Evolutionary conservation across 2,329 filamentous ascomycete genomes (phyloP).

Genomic region (Herpotrichia juniperi): DNA sequence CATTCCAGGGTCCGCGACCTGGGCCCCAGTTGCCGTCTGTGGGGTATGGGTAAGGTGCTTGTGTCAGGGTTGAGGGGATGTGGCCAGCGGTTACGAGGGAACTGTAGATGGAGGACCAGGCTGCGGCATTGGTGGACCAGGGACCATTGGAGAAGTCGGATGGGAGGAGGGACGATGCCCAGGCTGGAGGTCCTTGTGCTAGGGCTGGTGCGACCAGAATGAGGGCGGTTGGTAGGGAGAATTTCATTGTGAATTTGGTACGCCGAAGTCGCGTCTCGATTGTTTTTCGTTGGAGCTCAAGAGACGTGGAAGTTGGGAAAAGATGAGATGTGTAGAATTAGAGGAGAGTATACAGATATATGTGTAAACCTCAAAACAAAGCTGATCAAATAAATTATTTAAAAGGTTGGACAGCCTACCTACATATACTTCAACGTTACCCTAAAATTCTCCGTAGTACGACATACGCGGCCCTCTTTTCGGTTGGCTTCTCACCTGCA

Average conservation of each 20-base stretch:
- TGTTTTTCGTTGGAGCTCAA: neutral
- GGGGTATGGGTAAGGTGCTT: neutral
- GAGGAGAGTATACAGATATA: neutral
- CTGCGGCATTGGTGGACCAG: conserved; percentile 4
- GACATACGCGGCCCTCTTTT: conserved; percentile 9
- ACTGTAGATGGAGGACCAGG: conserved; percentile 9
- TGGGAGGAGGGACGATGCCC: neutral
- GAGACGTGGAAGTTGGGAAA: neutral
- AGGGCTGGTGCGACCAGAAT: neutral
- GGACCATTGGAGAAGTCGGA: neutral
- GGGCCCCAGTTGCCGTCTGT: conserved; percentile 10
- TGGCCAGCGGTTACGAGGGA: conserved; percentile 9
- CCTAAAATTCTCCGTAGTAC: neutral
- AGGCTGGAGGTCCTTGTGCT: neutral
- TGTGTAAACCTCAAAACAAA: neutral
- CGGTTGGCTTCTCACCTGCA: conserved; percentile 6
- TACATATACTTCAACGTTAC: conserved; percentile 6
- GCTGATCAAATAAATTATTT: neutral
- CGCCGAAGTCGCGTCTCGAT: neutral
- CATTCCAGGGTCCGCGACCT: conserved; percentile 7
- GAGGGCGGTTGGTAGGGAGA: neutral
- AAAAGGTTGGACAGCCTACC: neutral
- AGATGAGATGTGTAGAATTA: neutral
- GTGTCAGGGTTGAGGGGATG: conserved; percentile 11
- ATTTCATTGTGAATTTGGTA: conserved; percentile 4